These are phyloP conservation scores for Peterozyma xylosa DNA, from an alignment of 805 yeast genomes.

Conservation along the genomic window DNA sequence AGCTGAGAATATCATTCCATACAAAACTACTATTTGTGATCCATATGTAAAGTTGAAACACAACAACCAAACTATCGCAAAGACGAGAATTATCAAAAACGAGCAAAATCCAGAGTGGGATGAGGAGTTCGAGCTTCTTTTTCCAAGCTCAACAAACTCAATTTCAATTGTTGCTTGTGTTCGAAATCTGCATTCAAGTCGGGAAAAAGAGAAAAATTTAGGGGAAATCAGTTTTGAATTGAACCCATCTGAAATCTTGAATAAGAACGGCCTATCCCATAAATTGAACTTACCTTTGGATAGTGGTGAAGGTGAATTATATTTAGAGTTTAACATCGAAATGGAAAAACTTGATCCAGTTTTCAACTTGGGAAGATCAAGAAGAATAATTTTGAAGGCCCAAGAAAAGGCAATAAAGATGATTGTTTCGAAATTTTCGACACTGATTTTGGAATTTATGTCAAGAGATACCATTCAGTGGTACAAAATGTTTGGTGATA, in stretches of 20 bases:
- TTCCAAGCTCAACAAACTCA: conserved; percentile 27
- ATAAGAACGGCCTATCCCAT: conserved; percentile 62
- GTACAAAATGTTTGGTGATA: too few relatives aligned
- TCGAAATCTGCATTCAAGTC: conserved; percentile 54
- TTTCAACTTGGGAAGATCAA: conserved; percentile 72
- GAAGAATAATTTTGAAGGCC: conserved; percentile 54
- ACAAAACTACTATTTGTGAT: conserved; percentile 35
- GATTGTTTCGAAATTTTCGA: conserved; percentile 67
- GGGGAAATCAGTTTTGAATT: conserved; percentile 57
- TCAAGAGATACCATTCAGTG: not conserved
- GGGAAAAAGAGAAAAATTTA: conserved; percentile 51
- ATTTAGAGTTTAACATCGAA: conserved; percentile 67
- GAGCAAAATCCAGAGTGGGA: conserved; percentile 77
- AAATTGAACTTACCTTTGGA: conserved; percentile 53
- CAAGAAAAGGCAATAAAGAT: conserved; percentile 60
- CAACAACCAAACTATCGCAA: conserved; percentile 53
- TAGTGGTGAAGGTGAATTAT: conserved; percentile 54
- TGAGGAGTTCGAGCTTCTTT: conserved; percentile 64
- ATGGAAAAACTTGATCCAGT: conserved; percentile 74
- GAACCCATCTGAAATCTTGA: conserved; percentile 49
- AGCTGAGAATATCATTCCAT: conserved; percentile 53
- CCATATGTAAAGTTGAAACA: conserved; percentile 52
- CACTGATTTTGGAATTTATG: conserved; percentile 36
- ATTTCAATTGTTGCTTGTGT: conserved; percentile 45
- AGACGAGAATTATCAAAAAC: conserved; percentile 57